phyloP scores from a whole-genome alignment of 441 rosid genomes.

The Kokia cookei region DNA sequence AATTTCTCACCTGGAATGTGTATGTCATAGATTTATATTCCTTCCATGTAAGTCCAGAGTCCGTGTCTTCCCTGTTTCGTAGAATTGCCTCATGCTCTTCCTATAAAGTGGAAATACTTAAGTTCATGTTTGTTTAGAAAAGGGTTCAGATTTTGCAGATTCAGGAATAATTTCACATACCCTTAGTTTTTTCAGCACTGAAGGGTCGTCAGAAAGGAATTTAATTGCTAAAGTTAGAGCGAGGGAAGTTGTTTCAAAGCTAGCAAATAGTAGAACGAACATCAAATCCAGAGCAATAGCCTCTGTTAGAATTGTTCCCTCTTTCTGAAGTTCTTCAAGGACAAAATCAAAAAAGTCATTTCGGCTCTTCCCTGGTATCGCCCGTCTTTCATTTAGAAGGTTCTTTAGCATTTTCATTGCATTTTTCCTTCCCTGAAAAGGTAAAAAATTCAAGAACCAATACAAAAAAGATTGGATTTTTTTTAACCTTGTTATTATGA shows the following conservation, averaged over 20 bases:
- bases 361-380: conserved; percentile 38
- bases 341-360: conserved; percentile 82
- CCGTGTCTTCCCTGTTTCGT: conserved; percentile 39
- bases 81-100: conserved; percentile 83
- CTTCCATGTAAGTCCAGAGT: conserved; percentile 74
- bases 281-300: conserved; percentile 86
- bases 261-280: conserved; percentile 94
- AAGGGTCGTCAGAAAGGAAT: conserved; percentile 68
- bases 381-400: conserved; percentile 65
- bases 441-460: not conserved
- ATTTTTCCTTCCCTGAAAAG: conserved; percentile 73
- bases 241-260: conserved; percentile 94
- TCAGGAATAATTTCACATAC: conserved; percentile 28
- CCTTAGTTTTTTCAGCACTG: conserved; percentile 59
- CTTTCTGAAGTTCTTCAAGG: conserved; percentile 72
- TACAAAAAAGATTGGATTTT: not conserved
- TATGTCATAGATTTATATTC: conserved; percentile 94
- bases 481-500: not conserved
- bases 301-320: conserved; percentile 80
- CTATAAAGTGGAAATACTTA: conserved; percentile 30
- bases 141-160: not conserved
- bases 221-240: conserved; percentile 80
- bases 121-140: conserved; percentile 7
- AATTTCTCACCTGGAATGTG: conserved; percentile 71
- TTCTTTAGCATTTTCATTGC: conserved; percentile 80